These are phyloP conservation scores for Glomus cerebriforme DNA, from an alignment of 192 early-diverging fungal species.

Conservation along the genomic window DNA sequence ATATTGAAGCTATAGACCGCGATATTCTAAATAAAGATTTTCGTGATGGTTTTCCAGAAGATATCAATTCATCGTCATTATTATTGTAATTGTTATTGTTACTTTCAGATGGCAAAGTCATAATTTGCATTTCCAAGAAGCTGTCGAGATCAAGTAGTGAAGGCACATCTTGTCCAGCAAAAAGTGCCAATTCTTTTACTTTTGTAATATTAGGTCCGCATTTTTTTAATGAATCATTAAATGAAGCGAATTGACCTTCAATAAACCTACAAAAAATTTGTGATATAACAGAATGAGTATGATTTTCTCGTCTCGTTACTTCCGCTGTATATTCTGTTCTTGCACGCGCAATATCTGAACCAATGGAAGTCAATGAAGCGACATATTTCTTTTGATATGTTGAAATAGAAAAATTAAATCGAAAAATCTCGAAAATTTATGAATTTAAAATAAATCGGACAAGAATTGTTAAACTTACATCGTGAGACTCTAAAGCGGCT, in stretches of 20 bases:
- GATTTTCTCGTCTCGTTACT: constrained; percentile 36
- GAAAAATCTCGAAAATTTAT: not conserved
- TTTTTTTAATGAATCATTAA: constrained; percentile 42
- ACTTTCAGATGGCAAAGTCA: not conserved
- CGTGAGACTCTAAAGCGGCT: constrained; percentile 38
- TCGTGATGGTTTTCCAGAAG: not conserved
- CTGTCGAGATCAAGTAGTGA: constrained; percentile 4
- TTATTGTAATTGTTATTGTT: not conserved
- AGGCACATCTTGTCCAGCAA: constrained; percentile 38
- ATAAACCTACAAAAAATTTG: constrained; percentile 41
- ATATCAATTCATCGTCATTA: not conserved
- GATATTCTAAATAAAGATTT: not conserved
- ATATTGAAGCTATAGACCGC: not conserved
- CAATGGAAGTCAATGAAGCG: constrained; percentile 37
- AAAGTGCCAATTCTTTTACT: constrained; percentile 44
- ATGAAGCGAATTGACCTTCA: constrained; percentile 40
- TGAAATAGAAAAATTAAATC: not conserved
- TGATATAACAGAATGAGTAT: constrained; percentile 38
- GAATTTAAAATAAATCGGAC: not conserved
- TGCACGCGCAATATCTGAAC: constrained; percentile 37
- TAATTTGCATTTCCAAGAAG: not conserved
- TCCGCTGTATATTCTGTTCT: constrained; percentile 37
- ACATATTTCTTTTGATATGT: constrained; percentile 41
- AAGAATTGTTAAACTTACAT: constrained; percentile 26
- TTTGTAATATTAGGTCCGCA: constrained; percentile 43